Evolutionary conservation across 495 filamentous ascomycete species (phyloP).

Genomic region (Cryomyces minteri): DNA sequence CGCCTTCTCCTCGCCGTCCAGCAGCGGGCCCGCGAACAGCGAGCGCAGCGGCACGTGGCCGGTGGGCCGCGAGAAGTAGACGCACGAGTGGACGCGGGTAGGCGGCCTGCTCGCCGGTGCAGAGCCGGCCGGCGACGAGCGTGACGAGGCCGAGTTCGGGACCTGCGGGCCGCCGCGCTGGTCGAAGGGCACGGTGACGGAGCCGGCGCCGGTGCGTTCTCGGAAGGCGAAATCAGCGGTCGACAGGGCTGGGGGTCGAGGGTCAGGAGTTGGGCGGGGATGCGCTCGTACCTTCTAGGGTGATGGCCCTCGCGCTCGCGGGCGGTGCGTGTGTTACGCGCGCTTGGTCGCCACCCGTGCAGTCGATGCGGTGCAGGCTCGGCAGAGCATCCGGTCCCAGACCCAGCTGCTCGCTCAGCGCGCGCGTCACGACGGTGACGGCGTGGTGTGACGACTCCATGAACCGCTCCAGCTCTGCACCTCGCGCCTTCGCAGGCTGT

Average conservation of each 20-base stretch:
- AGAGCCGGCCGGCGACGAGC: no score
- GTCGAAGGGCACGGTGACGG: constrained; percentile 16
- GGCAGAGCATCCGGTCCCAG: not conserved
- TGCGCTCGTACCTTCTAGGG: not conserved
- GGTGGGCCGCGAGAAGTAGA: constrained; percentile 5
- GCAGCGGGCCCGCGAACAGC: not conserved
- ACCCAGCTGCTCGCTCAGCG: constrained; percentile 1
- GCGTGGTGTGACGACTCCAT: constrained; percentile 1
- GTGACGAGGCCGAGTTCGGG: not conserved
- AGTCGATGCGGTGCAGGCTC: constrained; percentile 2
- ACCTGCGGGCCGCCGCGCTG: constrained; percentile 7
- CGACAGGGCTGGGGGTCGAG: no score
- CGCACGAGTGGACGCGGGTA: constrained; percentile 1
- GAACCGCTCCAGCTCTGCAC: constrained; percentile 3
- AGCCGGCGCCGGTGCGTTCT: not conserved
- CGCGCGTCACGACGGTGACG: constrained; percentile 1
- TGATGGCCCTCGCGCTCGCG: constrained; percentile 1
- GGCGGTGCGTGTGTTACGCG: constrained; percentile 4
- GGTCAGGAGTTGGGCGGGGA: not conserved
- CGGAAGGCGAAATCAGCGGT: no score
- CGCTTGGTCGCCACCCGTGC: constrained; percentile 2
- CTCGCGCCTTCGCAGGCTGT: constrained; percentile 1
- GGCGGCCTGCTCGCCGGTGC: constrained; percentile 3
- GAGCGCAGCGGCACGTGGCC: constrained; percentile 1
- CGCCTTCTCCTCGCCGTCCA: not conserved